phyloP scores from a whole-genome alignment of 2,329 filamentous ascomycete genomes.

The Aspergillus persii region DNA sequence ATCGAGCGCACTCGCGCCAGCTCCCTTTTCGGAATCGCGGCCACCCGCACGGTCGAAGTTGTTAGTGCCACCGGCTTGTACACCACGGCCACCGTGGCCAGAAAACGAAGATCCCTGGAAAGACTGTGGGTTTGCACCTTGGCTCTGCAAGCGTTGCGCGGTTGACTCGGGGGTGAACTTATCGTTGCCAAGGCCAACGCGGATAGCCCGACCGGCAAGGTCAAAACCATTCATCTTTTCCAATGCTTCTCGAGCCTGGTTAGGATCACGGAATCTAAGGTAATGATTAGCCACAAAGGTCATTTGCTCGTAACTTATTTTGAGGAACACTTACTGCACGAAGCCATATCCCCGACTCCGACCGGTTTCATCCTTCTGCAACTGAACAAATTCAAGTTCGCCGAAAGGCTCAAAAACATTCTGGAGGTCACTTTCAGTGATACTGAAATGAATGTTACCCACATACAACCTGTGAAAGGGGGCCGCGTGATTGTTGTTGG shows the following conservation, averaged over 20 bases:
- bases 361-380: constrained; percentile 92
- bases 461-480: constrained; percentile 98
- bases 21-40: constrained; percentile 82
- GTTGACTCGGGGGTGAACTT: constrained; percentile 99
- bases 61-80: constrained; percentile 70
- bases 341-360: constrained; percentile 96
- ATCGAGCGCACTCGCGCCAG: constrained; percentile 89
- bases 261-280: constrained; percentile 78
- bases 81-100: constrained; percentile 81
- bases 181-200: constrained; percentile 98
- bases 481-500: constrained; percentile 72
- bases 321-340: constrained; percentile 75
- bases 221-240: constrained; percentile 99
- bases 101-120: constrained; percentile 92
- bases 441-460: constrained; percentile 99
- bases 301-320: constrained; percentile 23
- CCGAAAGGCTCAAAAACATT: constrained; percentile 98
- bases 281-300: not conserved
- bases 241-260: constrained; percentile 86
- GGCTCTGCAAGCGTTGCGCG: constrained; percentile 86
- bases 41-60: constrained; percentile 88
- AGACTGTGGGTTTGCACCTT: constrained; percentile 62
- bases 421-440: constrained; percentile 92
- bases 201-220: constrained; percentile 92
- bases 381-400: constrained; percentile 93